These are phyloP conservation scores for Typha latifolia DNA, from an alignment of 176 grass and related monocot species.

Conservation along the genomic window DNA sequence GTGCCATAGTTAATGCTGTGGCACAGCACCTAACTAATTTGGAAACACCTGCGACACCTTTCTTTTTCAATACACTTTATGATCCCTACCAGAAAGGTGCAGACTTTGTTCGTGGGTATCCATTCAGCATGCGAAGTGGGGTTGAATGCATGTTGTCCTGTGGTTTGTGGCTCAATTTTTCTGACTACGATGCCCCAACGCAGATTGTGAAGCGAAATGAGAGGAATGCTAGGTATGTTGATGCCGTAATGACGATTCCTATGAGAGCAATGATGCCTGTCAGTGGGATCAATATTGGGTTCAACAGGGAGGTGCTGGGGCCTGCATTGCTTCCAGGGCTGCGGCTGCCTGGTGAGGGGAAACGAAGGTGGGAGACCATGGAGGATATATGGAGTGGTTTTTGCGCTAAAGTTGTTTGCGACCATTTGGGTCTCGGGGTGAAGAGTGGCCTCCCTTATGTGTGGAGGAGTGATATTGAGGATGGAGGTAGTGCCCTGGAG, in stretches of 20 bases:
- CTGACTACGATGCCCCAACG: constrained; percentile 80
- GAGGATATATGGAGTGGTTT: constrained; percentile 84
- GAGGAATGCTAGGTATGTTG: constrained; percentile 61
- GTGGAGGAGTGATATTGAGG: constrained; percentile 43
- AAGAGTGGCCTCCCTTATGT: constrained; percentile 94
- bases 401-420: constrained; percentile 66
- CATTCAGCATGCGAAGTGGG: constrained; percentile 74
- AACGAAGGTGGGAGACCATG: constrained; percentile 73
- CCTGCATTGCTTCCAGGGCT: constrained; percentile 69
- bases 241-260: constrained; percentile 92
- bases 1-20: constrained; percentile 52
- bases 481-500: constrained; percentile 49
- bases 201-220: constrained; percentile 82
- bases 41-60: constrained; percentile 64
- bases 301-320: constrained; percentile 73
- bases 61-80: constrained; percentile 93
- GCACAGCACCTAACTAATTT: constrained; percentile 73
- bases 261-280: constrained; percentile 56
- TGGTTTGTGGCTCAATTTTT: constrained; percentile 82
- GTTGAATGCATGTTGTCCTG: constrained; percentile 75
- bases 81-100: constrained; percentile 70
- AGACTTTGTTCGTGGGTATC: constrained; percentile 96
- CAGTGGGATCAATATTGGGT: constrained; percentile 90
- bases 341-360: constrained; percentile 58
- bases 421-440: constrained; percentile 55